Percentiles rank a stretch among this genome's conserved stretches.
These are phyloP conservation scores for Singerocomus inundabilis DNA, from an alignment of 1,284 basidiomycete species.

Conservation along the genomic window DNA sequence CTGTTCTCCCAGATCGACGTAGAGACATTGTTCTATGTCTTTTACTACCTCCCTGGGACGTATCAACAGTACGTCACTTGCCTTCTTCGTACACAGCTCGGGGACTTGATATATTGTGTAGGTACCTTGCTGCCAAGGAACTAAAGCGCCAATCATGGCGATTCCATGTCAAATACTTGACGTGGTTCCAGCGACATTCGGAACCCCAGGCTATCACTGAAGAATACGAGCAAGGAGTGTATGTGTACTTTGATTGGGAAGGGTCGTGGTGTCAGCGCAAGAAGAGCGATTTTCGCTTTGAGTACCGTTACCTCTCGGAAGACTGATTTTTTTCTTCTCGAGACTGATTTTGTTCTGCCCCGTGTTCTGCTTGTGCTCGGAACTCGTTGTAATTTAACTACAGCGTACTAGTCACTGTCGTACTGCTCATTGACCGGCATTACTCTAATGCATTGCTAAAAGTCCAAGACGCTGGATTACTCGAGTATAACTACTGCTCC, in stretches of 20 bases:
- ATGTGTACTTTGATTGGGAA: slow-evolving; percentile 97
- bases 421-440: slow-evolving; percentile 9
- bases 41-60: slow-evolving; percentile 96
- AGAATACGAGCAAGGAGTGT: slow-evolving; percentile 98
- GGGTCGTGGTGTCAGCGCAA: slow-evolving; percentile 97
- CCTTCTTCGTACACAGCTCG: slow-evolving; percentile 3
- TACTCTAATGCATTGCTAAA: slow-evolving; percentile 20
- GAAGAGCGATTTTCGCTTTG: slow-evolving; percentile 97
- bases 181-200: slow-evolving; percentile 99
- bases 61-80: slow-evolving; percentile 82
- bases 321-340: slow-evolving; percentile 47
- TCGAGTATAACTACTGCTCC: slow-evolving; percentile 88
- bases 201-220: slow-evolving; percentile 99
- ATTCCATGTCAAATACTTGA: slow-evolving; percentile 99
- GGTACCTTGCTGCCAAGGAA: slow-evolving; percentile 95
- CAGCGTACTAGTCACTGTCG: slow-evolving; percentile 16
- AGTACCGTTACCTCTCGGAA: slow-evolving; percentile 89
- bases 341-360: background rate
- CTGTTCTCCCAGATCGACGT: slow-evolving; percentile 94
- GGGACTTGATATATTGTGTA: slow-evolving; percentile 32
- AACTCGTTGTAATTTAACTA: slow-evolving; percentile 30
- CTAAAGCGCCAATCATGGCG: slow-evolving; percentile 98
- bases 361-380: slow-evolving; percentile 9
- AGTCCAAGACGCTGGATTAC: slow-evolving; percentile 37
- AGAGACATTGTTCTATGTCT: slow-evolving; percentile 98